phyloP scores from a whole-genome alignment of 2,329 filamentous ascomycete species.

The Ophiostoma ulmi region DNA sequence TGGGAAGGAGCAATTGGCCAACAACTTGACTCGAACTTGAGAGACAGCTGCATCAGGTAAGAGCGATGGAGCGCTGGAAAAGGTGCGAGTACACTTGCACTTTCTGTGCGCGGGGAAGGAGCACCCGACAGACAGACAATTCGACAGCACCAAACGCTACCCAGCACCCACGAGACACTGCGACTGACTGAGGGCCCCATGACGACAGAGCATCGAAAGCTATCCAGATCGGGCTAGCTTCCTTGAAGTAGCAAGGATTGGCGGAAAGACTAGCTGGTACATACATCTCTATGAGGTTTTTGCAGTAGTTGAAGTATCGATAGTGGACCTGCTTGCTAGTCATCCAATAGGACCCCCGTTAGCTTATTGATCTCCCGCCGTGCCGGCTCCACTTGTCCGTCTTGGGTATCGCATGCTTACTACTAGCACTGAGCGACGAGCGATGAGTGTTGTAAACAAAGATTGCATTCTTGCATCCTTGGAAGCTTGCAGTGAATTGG shows the following conservation, averaged over 20 bases:
- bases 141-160: background rate
- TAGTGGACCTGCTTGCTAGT: background rate
- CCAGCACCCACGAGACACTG: background rate
- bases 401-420: constrained; percentile 11
- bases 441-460: constrained; percentile 7
- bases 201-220: constrained; percentile 17
- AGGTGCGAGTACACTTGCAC: background rate
- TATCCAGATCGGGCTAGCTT: constrained; percentile 14
- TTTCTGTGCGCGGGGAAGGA: background rate
- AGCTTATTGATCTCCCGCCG: constrained; percentile 10
- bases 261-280: background rate
- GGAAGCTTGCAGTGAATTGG: background rate
- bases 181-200: background rate
- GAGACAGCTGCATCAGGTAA: constrained; percentile 8
- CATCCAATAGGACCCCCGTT: constrained; percentile 7
- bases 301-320: background rate
- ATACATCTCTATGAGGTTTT: background rate
- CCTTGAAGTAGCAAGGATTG: background rate
- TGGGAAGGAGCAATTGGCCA: background rate
- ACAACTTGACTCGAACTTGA: background rate
- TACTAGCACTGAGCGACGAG: background rate
- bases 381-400: constrained; percentile 14
- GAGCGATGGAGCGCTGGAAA: background rate
- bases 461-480: constrained; percentile 12
- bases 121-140: background rate